phyloP scores from a whole-genome alignment of 23 red algal species.

The Porphyridium purpureum region DNA sequence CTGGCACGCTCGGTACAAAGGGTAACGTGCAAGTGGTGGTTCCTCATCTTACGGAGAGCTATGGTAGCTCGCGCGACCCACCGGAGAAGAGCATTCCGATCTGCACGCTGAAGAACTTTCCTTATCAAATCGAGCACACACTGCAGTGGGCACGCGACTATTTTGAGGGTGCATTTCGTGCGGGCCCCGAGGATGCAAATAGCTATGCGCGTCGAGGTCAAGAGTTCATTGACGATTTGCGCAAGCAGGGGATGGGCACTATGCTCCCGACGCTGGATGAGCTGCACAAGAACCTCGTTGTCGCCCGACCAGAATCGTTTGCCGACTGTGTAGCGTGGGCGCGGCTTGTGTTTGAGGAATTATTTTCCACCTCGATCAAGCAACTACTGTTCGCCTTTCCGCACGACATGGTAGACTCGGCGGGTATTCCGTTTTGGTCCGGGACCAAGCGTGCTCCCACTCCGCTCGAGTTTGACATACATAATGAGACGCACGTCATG shows the following conservation, averaged over 20 bases:
- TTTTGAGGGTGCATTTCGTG: constrained; percentile 79
- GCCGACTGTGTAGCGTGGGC: constrained; percentile 91
- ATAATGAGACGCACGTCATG: constrained; percentile 42
- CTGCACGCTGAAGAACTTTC: constrained; percentile 99
- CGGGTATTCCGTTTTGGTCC: constrained; percentile 92
- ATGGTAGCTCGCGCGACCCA: constrained; percentile 83
- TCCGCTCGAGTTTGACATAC: constrained; percentile 62
- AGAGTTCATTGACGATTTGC: constrained; percentile 62
- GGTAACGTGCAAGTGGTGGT: constrained; percentile 96
- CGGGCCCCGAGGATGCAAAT: constrained; percentile 66
- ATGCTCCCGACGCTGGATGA: constrained; percentile 63
- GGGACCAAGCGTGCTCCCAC: constrained; percentile 79
- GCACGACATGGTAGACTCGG: constrained; percentile 76
- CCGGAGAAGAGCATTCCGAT: constrained; percentile 97
- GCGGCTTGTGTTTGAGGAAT: constrained; percentile 54
- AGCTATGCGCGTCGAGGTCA: constrained; percentile 37
- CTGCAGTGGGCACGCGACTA: constrained; percentile 96
- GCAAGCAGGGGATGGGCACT: constrained; percentile 60
- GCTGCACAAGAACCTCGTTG: constrained; percentile 37
- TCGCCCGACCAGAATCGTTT: constrained; percentile 40
- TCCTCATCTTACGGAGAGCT: constrained; percentile 77
- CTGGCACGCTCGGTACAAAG: constrained; percentile 94
- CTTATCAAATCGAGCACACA: constrained; percentile 98
- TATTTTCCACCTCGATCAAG: constrained; percentile 65
- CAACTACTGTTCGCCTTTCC: constrained; percentile 90